Conservation (phyloP, 441 rosid species). For the Adansonia madagascariensis region DNA sequence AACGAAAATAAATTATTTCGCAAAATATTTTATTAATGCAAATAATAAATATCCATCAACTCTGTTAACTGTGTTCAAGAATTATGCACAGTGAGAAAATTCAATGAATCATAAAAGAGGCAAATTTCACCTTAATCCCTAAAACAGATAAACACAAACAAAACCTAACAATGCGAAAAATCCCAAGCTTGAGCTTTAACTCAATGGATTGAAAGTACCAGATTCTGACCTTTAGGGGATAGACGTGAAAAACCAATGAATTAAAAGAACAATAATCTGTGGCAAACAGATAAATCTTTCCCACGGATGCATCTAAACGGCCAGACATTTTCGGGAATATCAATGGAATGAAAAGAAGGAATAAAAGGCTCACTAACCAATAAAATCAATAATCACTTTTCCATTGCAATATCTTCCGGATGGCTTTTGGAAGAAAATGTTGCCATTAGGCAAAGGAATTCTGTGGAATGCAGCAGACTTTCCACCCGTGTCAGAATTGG, state of each 20-base stretch:
- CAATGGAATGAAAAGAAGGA: not conserved
- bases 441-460: slow-evolving; percentile 33
- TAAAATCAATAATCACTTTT: slow-evolving; percentile 32
- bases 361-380: slow-evolving; percentile 25
- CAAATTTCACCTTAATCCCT: not conserved
- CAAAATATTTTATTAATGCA: too few relatives aligned
- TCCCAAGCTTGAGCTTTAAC: slow-evolving; percentile 1
- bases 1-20: too few relatives aligned
- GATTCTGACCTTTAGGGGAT: not conserved
- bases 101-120: not conserved
- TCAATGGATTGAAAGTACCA: not conserved
- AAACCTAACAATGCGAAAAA: not conserved
- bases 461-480: slow-evolving; percentile 30
- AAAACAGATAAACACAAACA: not conserved
- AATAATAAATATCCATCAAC: not conserved
- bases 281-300: not conserved
- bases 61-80: not conserved
- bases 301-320: not conserved
- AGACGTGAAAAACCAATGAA: not conserved
- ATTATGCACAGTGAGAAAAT: not conserved
- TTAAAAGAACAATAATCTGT: not conserved
- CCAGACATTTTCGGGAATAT: not conserved
- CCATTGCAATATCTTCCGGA: slow-evolving; percentile 38
- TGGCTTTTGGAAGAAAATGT: slow-evolving; percentile 27
- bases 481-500: slow-evolving; percentile 44